A percentile compares a stretch with the other conserved stretches of the same genome.
Conservation (phyloP, 2,329 filamentous ascomycete genomes). For the Ceratocystis cubensis region DNA sequence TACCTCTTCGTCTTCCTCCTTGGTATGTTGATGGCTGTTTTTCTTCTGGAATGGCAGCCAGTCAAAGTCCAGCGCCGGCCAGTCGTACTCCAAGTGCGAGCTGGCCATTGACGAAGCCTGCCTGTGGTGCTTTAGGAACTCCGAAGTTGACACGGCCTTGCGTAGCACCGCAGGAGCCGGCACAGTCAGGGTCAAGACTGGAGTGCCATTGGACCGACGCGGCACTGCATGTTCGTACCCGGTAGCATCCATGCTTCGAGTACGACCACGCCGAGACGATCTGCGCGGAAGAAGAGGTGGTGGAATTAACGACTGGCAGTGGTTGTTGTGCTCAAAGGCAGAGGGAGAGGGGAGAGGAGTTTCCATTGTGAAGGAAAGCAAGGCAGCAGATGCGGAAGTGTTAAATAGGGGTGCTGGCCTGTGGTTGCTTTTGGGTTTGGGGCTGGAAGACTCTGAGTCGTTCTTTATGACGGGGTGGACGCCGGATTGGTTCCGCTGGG, state of each 20-base stretch:
- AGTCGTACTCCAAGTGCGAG: constrained; percentile 3
- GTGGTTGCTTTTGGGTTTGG: neutral
- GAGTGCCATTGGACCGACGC: neutral
- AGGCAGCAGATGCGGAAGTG: neutral
- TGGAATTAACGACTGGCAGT: constrained; percentile 12
- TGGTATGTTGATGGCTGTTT: neutral
- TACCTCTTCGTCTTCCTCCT: constrained; percentile 1
- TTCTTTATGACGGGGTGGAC: constrained; percentile 6
- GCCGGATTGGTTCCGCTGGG: constrained; percentile 5
- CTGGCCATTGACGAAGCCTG: constrained; percentile 9
- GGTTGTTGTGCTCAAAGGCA: constrained; percentile 7
- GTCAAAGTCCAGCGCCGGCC: constrained; percentile 9
- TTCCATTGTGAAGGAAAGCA: constrained; percentile 12
- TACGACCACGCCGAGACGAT: constrained; percentile 14
- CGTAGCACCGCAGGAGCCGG: constrained; percentile 11
- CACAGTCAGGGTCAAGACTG: constrained; percentile 1
- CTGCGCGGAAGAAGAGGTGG: constrained; percentile 8
- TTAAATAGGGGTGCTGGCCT: neutral
- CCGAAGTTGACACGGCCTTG: neutral
- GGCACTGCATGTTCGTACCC: neutral
- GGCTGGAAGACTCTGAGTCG: neutral
- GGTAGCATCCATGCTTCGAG: neutral
- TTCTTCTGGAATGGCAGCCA: constrained; percentile 5
- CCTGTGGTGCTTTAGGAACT: constrained; percentile 1
- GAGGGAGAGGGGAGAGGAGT: neutral